Evolutionary conservation across 106 monocot genomes (phyloP), one percentile per base, ranked within the genome.

Genomic region (Dioscorea zingiberensis): DNA sequence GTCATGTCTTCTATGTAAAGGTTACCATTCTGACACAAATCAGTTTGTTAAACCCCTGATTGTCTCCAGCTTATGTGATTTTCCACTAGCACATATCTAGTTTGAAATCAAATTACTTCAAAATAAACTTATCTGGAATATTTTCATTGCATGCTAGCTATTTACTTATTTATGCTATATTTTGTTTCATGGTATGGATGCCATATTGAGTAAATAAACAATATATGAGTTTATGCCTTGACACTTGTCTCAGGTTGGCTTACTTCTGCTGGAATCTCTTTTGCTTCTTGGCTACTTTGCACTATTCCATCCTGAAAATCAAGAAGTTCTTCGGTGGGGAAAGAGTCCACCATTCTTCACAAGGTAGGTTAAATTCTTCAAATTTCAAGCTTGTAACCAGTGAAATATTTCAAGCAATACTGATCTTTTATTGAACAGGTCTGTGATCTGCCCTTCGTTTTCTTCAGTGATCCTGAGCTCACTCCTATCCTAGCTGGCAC

Each of bases 261-360:
- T 91, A 25, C 91, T 95, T 47, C 83, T 95, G 28, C 64, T 95
- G 62, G 95, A 95, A 71, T 85, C 87, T 21, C 71, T 95, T 2
- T 59, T 85, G 48, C 91, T 95, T 76, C 83, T 95, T 55, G 75
- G 91, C 46, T 91, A 85, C 65, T 95, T 95, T 60, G 72, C 91
- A 55, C 70, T 95, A 49, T 85, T 91, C 71, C 91, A 91, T 78
- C 51, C 80, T 27, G 95, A 74, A 66, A 95, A 95, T 76, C 95
- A 91, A 84, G 91, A 85, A 44, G 95, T 95, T 73, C 95, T 95
- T 76, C 76, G 88, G 16, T 95, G 95, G 95, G 95, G 95, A 59
- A 95, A 95, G 78, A 85, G 80, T 59, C 95, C 95, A 95, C 95
- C 21, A 95, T 95, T 72, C 83, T 95, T 63, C 95, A 95, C 70